A percentile compares a stretch with the other conserved stretches of the same genome.
Conservation (phyloP, 164 flowering plant species). For the Magnolia kwangsiensis region DNA sequence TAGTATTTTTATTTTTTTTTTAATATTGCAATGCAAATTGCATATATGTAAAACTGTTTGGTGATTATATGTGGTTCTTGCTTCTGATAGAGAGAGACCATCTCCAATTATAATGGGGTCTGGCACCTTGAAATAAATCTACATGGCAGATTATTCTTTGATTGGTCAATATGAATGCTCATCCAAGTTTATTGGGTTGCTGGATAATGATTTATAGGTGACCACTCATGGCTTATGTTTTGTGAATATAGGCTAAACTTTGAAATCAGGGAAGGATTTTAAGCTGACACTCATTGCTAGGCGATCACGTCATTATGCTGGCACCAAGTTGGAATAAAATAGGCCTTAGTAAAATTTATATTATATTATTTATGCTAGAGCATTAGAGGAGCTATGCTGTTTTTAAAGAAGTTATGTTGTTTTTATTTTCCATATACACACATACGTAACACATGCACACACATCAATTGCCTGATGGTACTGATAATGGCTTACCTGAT, state of each 20-base stretch:
- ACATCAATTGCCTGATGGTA: no score
- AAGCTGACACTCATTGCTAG: slow-evolving; percentile 86
- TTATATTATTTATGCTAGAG: neutral
- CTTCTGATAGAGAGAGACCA: neutral
- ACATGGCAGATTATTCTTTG: neutral
- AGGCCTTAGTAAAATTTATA: neutral
- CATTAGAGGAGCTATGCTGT: no score
- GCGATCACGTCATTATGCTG: slow-evolving; percentile 97
- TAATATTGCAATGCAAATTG: neutral
- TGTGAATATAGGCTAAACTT: slow-evolving; percentile 52
- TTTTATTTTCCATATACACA: no score
- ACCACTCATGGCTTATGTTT: slow-evolving; percentile 13
- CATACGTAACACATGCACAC: no score
- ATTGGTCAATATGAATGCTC: neutral
- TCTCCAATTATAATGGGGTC: neutral
- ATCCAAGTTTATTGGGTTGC: slow-evolving; percentile 1
- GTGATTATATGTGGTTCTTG: neutral
- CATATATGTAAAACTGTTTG: neutral
- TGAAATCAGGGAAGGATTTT: slow-evolving; percentile 61
- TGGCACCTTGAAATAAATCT: neutral
- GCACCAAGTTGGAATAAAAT: slow-evolving; percentile 70
- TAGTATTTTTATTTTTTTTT: neutral
- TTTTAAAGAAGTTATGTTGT: no score
- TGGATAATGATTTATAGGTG: slow-evolving; percentile 7
- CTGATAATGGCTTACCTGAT: no score